Percentiles rank a stretch among this genome's conserved stretches.
Evolutionary conservation across 306 rosid genomes (phyloP).

Genomic region (Sphenostylis stenocarpa): DNA sequence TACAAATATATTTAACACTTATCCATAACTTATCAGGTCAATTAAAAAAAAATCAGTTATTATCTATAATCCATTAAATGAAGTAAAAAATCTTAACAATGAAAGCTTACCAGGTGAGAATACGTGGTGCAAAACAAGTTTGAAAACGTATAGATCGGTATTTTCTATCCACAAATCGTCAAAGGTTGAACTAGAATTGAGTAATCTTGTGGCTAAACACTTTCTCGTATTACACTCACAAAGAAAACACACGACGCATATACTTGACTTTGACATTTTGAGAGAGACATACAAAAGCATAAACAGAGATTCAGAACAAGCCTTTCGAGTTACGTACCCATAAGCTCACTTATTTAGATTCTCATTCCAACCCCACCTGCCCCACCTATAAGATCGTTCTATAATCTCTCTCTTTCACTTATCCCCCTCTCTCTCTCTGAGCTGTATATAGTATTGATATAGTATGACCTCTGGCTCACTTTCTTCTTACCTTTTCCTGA

Average conservation of each 20-base stretch:
- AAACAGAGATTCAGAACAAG: background rate
- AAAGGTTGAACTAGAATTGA: slow-evolving; percentile 5
- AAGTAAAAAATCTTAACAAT: too few species aligned
- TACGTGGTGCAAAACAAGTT: slow-evolving; percentile 22
- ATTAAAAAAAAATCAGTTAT: too few species aligned
- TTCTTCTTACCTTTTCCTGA: background rate
- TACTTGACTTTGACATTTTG: background rate
- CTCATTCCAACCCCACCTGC: background rate
- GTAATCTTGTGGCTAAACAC: slow-evolving; percentile 8
- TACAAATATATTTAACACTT: background rate
- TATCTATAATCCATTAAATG: too few species aligned
- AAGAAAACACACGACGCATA: background rate
- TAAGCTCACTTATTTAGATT: background rate
- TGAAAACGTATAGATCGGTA: slow-evolving; percentile 27
- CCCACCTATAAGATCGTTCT: background rate
- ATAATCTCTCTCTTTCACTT: slow-evolving; percentile 1
- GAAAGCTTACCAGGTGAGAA: too few species aligned
- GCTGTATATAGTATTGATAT: background rate
- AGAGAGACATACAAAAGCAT: background rate
- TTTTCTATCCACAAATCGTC: slow-evolving; percentile 25
- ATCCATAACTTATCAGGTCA: background rate
- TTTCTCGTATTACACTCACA: background rate
- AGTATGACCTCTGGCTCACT: background rate
- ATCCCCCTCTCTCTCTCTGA: slow-evolving; percentile 1
- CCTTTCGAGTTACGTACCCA: background rate